Evolutionary conservation across 495 filamentous ascomycete species (phyloP).

Genomic region (Penicillium riverlandense): DNA sequence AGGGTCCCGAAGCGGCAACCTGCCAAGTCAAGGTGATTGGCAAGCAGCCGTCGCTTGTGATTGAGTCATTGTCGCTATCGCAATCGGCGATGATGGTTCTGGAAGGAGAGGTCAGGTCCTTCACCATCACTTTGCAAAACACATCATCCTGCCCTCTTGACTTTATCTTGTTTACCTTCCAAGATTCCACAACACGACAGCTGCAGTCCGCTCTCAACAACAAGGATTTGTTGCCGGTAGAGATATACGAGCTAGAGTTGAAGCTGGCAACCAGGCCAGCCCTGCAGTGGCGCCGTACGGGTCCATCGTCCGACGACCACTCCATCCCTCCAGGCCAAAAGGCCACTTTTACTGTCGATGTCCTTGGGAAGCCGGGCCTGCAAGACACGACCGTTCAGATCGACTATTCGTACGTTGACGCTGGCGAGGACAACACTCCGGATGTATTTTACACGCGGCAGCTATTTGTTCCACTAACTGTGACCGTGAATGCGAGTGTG

Average conservation of each 20-base stretch:
- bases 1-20: conserved; percentile 25
- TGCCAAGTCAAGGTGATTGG: conserved; percentile 62
- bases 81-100: conserved; percentile 88
- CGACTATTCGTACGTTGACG: conserved; percentile 69
- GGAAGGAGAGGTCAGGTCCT: conserved; percentile 73
- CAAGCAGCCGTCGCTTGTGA: conserved; percentile 65
- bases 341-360: conserved; percentile 72
- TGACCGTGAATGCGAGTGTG: conserved; percentile 87
- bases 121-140: conserved; percentile 77
- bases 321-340: conserved; percentile 64
- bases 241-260: conserved; percentile 79
- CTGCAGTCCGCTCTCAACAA: conserved; percentile 67
- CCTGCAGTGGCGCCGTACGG: conserved; percentile 53
- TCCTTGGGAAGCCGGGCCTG: conserved; percentile 76
- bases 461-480: conserved; percentile 69
- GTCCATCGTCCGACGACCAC: conserved; percentile 33
- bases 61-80: conserved; percentile 69
- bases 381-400: conserved; percentile 77
- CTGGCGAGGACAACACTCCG: conserved; percentile 52
- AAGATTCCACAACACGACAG: conserved; percentile 75
- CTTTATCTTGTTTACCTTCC: conserved; percentile 78
- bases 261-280: conserved; percentile 69
- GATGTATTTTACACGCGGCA: conserved; percentile 79
- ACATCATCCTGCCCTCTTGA: conserved; percentile 70
- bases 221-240: conserved; percentile 66